Evolutionary conservation across 2,329 filamentous ascomycete genomes (phyloP), one percentile per base, ranked within the genome.

Genomic region (Aspergillus brasiliensis): DNA sequence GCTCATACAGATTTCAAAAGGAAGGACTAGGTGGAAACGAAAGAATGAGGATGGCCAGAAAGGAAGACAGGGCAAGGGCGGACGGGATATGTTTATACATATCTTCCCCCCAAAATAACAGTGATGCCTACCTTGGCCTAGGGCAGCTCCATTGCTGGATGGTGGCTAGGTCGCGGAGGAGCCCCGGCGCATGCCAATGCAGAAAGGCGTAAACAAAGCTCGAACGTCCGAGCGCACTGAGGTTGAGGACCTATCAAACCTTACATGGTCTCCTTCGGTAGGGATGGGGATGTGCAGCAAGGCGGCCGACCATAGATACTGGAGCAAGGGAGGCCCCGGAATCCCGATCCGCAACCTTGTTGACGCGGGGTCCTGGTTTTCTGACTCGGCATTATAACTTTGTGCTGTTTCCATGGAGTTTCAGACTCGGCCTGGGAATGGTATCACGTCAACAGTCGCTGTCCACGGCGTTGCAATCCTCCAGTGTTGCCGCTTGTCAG

Each of bases 211-310:
- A 76, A 76, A 77, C 74, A 77, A 71, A 74, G 69, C 63, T 61
- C 62, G 52, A 65, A 57, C 58, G 65, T 60, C 67, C 65, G 51
- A 59, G 65, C 56, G 70, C 73, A 75, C 71, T 67, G 73, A 73
- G 69, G 57, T 62, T 66, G 69, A 66, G 68, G 68, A 66, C 69
- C 71, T 72, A 74, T 72, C 71, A 63, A 65, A 71, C 74, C 75
- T 77, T 77, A 72, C 75, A 76, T 76, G 64, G 66, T 71, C 62
- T 34, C 52, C 69, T 71, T 74, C 67, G 67, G 65, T 71, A 71
- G 73, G 72, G 69, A 73, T 72, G 69, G 65, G 56, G 61, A 55
- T 53, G 67, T 64, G 69, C 67, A 64, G 63, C 62, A 71, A 69
- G 65, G 68, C 63, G 66, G 62, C 56, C 48, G 51, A 46, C 65